Evolutionary conservation across 2,329 filamentous ascomycete species (phyloP).

Genomic region (Ustulina deusta): DNA sequence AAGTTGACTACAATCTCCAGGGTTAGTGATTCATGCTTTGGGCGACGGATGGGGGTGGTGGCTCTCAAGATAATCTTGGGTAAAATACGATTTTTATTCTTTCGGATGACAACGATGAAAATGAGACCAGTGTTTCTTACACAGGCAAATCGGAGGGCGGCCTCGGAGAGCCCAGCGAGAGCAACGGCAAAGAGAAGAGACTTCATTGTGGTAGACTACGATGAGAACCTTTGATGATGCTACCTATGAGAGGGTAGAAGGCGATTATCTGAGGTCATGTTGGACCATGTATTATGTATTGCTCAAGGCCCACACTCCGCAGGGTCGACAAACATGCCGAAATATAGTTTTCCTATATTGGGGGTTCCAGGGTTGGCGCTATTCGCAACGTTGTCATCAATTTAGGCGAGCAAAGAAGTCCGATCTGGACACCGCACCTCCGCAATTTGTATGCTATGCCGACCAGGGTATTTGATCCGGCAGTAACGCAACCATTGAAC

Average conservation of each 20-base stretch:
- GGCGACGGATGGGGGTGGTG: not conserved
- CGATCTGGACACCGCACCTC: constrained; percentile 41
- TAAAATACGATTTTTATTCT: not conserved
- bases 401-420: constrained; percentile 41
- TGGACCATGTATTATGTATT: constrained; percentile 40
- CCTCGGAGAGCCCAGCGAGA: constrained; percentile 48
- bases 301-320: constrained; percentile 1
- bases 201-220: constrained; percentile 45
- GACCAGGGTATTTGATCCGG: constrained; percentile 37
- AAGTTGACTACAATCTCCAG: constrained; percentile 27
- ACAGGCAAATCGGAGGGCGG: constrained; percentile 50
- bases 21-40: not conserved
- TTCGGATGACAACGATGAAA: not conserved
- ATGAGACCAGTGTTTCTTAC: constrained; percentile 27
- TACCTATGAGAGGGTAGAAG: constrained; percentile 15
- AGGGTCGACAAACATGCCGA: constrained; percentile 41
- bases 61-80: not conserved
- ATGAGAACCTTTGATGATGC: constrained; percentile 28
- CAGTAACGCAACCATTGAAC: constrained; percentile 27
- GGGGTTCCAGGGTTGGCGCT: constrained; percentile 31
- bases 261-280: not conserved
- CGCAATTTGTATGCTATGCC: constrained; percentile 39
- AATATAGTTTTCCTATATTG: constrained; percentile 21
- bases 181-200: constrained; percentile 42
- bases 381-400: constrained; percentile 39